These are phyloP conservation scores for Ricinus communis DNA, from an alignment of 345 rosid species.

Conservation along the genomic window DNA sequence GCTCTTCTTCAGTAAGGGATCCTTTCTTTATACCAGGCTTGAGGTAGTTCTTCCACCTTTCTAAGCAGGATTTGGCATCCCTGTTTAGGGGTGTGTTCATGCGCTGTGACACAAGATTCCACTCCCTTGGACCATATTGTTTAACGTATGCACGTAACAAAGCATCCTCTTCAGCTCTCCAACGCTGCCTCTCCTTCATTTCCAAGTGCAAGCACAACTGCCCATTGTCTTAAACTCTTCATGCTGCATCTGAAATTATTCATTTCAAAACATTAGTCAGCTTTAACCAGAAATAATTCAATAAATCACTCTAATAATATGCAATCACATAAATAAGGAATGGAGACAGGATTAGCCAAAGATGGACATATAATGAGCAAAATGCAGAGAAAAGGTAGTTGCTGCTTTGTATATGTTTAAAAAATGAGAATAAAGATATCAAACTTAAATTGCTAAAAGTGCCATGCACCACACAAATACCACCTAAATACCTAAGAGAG, in stretches of 20 bases:
- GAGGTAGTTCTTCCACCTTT: conserved; percentile 96
- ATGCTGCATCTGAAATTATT: conserved; percentile 43
- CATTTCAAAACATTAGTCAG: not conserved
- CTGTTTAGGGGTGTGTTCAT: conserved; percentile 80
- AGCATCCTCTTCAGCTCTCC: conserved; percentile 98
- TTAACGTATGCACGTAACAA: conserved; percentile 81
- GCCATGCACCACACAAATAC: not conserved
- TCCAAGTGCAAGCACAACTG: conserved; percentile 56
- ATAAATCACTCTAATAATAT: not conserved
- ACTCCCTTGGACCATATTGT: conserved; percentile 93
- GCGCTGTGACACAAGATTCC: conserved; percentile 92
- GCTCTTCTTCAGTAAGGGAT: conserved; percentile 88
- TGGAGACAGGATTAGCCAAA: not conserved
- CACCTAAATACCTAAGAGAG: not conserved
- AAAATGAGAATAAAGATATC: not conserved
- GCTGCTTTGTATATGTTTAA: not conserved
- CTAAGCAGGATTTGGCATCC: conserved; percentile 93
- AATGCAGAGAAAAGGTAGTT: not conserved
- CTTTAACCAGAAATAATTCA: not conserved
- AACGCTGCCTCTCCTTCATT: conserved; percentile 99
- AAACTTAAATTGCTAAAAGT: not conserved
- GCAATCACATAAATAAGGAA: not conserved
- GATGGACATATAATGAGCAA: not conserved
- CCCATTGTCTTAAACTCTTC: conserved; percentile 63
- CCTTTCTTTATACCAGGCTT: conserved; percentile 99